These are phyloP conservation scores for Colletotrichum eremochloae DNA, from an alignment of 2,329 filamentous ascomycete species.

Conservation along the genomic window DNA sequence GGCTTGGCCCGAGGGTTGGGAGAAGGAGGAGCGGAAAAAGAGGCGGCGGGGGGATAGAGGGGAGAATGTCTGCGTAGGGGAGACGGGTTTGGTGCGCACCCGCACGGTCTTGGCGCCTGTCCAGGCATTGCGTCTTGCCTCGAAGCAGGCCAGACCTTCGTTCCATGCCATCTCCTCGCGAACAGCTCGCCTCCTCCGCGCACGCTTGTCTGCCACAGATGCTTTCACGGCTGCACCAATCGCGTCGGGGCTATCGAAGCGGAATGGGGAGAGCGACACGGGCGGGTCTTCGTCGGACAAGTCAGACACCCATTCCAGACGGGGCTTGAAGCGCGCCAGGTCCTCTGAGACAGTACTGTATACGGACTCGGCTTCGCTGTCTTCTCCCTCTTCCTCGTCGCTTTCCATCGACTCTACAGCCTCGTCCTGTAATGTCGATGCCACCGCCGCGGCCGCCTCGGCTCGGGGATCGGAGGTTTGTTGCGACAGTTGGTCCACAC, in stretches of 20 bases:
- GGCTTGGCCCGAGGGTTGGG: slow-evolving; percentile 54
- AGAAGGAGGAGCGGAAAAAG: slow-evolving; percentile 63
- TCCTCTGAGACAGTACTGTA: slow-evolving; percentile 72
- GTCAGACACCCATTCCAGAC: slow-evolving; percentile 70
- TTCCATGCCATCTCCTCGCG: slow-evolving; percentile 83
- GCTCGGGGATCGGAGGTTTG: slow-evolving; percentile 23
- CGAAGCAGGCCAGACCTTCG: slow-evolving; percentile 83
- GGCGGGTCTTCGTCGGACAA: slow-evolving; percentile 63
- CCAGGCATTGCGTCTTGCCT: slow-evolving; percentile 84
- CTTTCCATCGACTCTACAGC: slow-evolving; percentile 34
- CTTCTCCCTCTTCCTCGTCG: slow-evolving; percentile 55
- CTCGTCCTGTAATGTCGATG: slow-evolving; percentile 20
- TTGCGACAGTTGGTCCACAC: slow-evolving; percentile 15
- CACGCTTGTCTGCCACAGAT: slow-evolving; percentile 62
- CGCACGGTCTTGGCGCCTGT: slow-evolving; percentile 78
- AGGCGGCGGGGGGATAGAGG: slow-evolving; percentile 63
- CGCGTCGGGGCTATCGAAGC: slow-evolving; percentile 64
- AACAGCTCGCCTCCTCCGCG: slow-evolving; percentile 68
- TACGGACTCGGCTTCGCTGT: slow-evolving; percentile 61
- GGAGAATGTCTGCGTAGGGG: slow-evolving; percentile 57
- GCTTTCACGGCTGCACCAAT: slow-evolving; percentile 58
- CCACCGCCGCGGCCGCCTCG: slow-evolving; percentile 11
- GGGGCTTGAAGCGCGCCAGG: slow-evolving; percentile 61
- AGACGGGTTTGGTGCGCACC: slow-evolving; percentile 61
- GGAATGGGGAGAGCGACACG: slow-evolving; percentile 60